Base-by-base conservation (phyloP, 2,329 filamentous ascomycete species). In the Alternaria gansuensis region DNA sequence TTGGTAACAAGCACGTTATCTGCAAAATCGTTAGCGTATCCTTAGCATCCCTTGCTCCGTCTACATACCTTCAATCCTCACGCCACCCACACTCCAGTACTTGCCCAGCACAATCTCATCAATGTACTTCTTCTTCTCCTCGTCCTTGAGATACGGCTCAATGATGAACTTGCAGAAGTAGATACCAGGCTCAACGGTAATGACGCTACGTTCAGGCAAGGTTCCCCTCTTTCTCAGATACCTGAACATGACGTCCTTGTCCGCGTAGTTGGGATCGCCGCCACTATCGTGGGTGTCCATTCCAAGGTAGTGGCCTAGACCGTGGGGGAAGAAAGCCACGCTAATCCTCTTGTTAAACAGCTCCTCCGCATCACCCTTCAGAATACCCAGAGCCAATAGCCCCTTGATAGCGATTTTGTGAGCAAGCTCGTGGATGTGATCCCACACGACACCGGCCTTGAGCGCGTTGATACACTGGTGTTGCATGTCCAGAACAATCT, bases 111-210 rank as follows among this genome's bases (percentile, higher is more conserved):
- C 83, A 5, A 82, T 81, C 65, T 81, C 80, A 76, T 93, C 84
- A 70, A 95, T 88, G 68, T 85, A 90, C 58, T 83, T 82, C 37
- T 82, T 81, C 72, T 90, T 87, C 55, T 81, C 79, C 58, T 85
- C 82, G 51, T 84, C 81, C 67, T 90, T 82, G 72, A 91, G 85
- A 73, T 88, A 89, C 21, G 86, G 85, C 78, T 92, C 85, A 59
- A 93, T 85, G 63, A 91, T 92, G 54, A 87, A 88, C 34, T 84
- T 83, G 74, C 88, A 89, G 78, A 93, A 93, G 77, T 93, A 93
- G 37, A 89, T 88, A 21, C 95, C 95, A 11, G 95, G 95, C 81
- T 99, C 95, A 37, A 98, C 94, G 0, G 95, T 99, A 52, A 99
- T 88, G 24, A 99, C 92, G 49, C 89, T 89, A 7, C 90, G 90